Percentiles rank a stretch among this genome's conserved stretches.
These are phyloP conservation scores for Pseudodiploospora longispora DNA, from an alignment of 2,329 filamentous ascomycete genomes.

Conservation along the genomic window DNA sequence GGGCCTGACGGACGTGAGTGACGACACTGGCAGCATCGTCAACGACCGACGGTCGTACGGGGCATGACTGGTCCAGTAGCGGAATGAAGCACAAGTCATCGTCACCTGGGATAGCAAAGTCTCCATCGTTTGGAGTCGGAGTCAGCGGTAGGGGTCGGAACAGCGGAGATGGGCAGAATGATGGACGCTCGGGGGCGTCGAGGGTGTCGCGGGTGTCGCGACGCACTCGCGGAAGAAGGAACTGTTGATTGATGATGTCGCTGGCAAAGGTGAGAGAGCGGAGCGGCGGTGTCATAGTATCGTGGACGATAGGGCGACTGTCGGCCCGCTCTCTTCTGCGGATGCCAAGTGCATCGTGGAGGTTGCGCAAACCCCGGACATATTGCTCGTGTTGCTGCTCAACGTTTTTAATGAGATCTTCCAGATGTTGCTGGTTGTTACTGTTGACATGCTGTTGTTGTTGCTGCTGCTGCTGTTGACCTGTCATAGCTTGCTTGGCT, in stretches of 20 bases:
- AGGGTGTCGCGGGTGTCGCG: conserved; percentile 21
- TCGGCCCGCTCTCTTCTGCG: conserved; percentile 15
- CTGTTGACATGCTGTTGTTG: not conserved
- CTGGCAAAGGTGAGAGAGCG: conserved; percentile 15
- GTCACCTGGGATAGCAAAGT: conserved; percentile 15
- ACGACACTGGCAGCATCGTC: conserved; percentile 12
- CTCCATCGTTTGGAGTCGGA: conserved; percentile 12
- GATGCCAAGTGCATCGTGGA: conserved; percentile 19
- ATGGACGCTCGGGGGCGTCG: conserved; percentile 19
- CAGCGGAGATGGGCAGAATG: conserved; percentile 14
- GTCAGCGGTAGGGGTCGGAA: conserved; percentile 14
- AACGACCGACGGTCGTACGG: conserved; percentile 1
- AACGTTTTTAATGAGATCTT: conserved; percentile 25
- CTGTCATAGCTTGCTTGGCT: conserved; percentile 6
- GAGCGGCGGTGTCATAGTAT: conserved; percentile 21
- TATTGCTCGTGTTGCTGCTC: conserved; percentile 28
- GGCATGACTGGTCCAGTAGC: conserved; percentile 15
- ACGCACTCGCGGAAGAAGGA: conserved; percentile 2
- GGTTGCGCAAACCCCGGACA: conserved; percentile 19
- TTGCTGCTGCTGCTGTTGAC: conserved; percentile 7
- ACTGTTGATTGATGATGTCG: not conserved
- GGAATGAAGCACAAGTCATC: conserved; percentile 25
- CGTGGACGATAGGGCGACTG: conserved; percentile 12
- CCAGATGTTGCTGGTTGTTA: conserved; percentile 11
- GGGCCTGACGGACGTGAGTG: conserved; percentile 8